phyloP scores from a whole-genome alignment of 306 rosid species.

The Prunus kanzakura region DNA sequence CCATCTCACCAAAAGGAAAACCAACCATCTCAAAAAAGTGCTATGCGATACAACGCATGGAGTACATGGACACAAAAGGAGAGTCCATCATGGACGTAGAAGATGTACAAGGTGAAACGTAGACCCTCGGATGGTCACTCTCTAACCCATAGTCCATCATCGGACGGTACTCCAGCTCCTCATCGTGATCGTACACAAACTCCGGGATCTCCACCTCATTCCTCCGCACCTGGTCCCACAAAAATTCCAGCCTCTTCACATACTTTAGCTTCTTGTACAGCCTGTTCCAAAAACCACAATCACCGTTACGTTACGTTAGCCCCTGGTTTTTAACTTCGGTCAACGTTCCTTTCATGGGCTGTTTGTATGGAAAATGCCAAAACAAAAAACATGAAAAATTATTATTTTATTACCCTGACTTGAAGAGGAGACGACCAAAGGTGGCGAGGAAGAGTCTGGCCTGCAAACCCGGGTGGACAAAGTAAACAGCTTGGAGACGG shows the following conservation, averaged over 20 bases:
- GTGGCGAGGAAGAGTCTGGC: constrained; percentile 41
- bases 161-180: constrained; percentile 34
- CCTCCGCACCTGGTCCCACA: constrained; percentile 38
- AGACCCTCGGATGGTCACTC: constrained; percentile 30
- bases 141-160: constrained; percentile 35
- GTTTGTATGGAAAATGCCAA: too few relatives aligned
- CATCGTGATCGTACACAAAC: constrained; percentile 26
- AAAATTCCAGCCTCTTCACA: constrained; percentile 33
- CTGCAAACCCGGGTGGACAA: constrained; percentile 35
- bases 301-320: neutral
- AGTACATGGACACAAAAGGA: constrained; percentile 11
- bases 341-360: neutral
- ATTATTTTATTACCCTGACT: constrained; percentile 21
- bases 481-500: constrained; percentile 27
- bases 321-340: neutral
- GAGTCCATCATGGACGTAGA: neutral
- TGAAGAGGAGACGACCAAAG: constrained; percentile 33
- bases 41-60: constrained; percentile 36
- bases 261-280: constrained; percentile 30
- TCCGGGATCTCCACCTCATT: constrained; percentile 36
- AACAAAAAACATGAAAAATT: too few relatives aligned
- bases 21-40: neutral
- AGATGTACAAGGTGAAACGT: neutral
- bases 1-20: too few relatives aligned
- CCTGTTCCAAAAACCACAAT: constrained; percentile 12